Evolutionary conservation across 2,329 filamentous ascomycete genomes (phyloP), one percentile per base, ranked within the genome.

Genomic region (Pseudogymnoascus sp.): DNA sequence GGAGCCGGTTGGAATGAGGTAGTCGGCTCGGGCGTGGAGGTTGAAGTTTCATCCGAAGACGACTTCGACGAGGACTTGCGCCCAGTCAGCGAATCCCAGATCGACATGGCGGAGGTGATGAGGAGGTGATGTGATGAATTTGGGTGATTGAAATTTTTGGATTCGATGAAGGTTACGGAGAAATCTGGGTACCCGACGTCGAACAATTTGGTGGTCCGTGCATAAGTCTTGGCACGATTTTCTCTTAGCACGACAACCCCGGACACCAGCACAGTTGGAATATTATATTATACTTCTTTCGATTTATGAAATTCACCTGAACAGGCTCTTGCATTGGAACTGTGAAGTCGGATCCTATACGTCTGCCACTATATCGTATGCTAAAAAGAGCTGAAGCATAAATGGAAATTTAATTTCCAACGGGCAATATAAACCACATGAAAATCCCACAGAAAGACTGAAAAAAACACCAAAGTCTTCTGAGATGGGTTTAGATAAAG

Each of bases 1-100:
- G 80, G 77, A 63, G 80, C 72, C 65, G 82, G 76, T 72, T 76
- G 73, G 77, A 74, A 65, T 76, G 70, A 71, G 79, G 74, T 70
- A 78, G 74, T 57, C 8, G 64, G 61, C 43, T 67, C 30, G 39
- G 50, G 64, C 35, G 63, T 58, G 22, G 67, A 59, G 47, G 65
- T 50, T 28, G 65, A 60, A 39, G 37, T 25, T 30, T 60, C 65
- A 32, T n/a, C 30, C 35, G 57, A 50, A 57, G 41, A 61, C 5
- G 63, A 58, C 25, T 65, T 60, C 41, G 77, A 69, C 22, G 70
- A 67, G 37, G 71, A 67, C 69, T 73, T 74, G 50, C 70, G 68
- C 47, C 72, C 72, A 8, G 71, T 74, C 35, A 74, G 62, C 50
- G 70, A 72, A 62, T 74, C 72, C 72, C 72, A 74, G 63, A 73